These are phyloP conservation scores for Penicillium silybi DNA, from an alignment of 495 filamentous ascomycete species.

Conservation along the genomic window DNA sequence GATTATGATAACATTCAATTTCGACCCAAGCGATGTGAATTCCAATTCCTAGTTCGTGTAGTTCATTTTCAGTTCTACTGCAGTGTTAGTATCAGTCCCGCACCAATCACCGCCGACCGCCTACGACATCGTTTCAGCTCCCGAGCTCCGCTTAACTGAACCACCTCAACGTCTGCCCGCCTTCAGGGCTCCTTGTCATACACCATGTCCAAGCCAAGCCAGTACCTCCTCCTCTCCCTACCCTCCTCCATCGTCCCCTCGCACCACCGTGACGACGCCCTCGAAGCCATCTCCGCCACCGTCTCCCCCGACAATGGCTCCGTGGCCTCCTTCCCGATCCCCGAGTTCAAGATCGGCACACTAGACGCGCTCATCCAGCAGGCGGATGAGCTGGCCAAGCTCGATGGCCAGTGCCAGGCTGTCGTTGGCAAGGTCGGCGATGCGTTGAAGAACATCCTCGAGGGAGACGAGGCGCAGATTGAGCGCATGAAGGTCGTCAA, in stretches of 20 bases:
- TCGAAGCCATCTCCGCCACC: slow-evolving; percentile 65
- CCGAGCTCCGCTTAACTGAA: slow-evolving; percentile 11
- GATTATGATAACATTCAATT: neutral
- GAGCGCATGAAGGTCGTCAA: slow-evolving; percentile 89
- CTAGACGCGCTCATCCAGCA: slow-evolving; percentile 95
- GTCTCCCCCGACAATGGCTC: slow-evolving; percentile 72
- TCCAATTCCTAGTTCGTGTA: neutral
- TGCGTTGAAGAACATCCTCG: slow-evolving; percentile 72
- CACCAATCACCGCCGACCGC: slow-evolving; percentile 28
- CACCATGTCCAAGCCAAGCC: slow-evolving; percentile 55
- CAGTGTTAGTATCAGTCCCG: slow-evolving; percentile 3
- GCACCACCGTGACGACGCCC: slow-evolving; percentile 75
- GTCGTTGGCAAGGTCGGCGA: slow-evolving; percentile 88
- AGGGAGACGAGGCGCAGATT: slow-evolving; percentile 77
- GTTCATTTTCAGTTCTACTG: neutral
- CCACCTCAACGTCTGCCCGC: slow-evolving; percentile 11
- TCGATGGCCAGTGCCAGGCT: slow-evolving; percentile 70
- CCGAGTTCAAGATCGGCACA: slow-evolving; percentile 95
- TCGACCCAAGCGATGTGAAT: too few species aligned
- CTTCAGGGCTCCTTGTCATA: slow-evolving; percentile 12
- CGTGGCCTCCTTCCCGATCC: slow-evolving; percentile 74
- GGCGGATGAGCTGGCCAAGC: slow-evolving; percentile 90
- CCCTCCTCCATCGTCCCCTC: slow-evolving; percentile 69
- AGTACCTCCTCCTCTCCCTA: slow-evolving; percentile 71
- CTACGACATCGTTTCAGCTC: slow-evolving; percentile 28